Base-by-base conservation (phyloP, 2,329 filamentous ascomycete genomes). In the Chaetomiaceae sp. region DNA sequence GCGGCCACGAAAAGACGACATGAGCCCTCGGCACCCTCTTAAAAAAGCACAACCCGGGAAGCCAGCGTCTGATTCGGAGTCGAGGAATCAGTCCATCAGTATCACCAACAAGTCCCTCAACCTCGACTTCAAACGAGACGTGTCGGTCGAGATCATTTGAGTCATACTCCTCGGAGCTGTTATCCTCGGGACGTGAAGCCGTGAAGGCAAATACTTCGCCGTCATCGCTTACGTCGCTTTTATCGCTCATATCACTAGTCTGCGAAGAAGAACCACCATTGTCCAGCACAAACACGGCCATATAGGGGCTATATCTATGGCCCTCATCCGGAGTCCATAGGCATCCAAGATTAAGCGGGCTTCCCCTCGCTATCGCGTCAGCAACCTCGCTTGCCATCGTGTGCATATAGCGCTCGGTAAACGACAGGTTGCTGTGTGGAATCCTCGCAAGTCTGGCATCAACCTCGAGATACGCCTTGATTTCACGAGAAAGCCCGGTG, bases 21-120 rank as follows among this genome's bases (percentile, higher is more conserved):
- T 38, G 9, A 11, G 7, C 36, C 36, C 36, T 29, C 36, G 24
- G n/a, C 14, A 29, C 22, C 10, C n/a, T 7, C 22, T 20, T 27
- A n/a, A 38, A 38, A 38, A 38, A 38, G 17, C 22, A 38, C 36
- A 27, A n/a, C n/a, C 36, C 36, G n/a, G 36, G 36, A 38, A 38
- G 24, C 36, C 36, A 38, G 10, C 36, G 36, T n/a, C 36, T 38
- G n/a, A 38, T 38, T 10, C 36, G 36, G 3, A 38, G n/a, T 38
- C 10, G n/a, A 4, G 36, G 36, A 38, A 38, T 38, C 24, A 11
- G 24, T 18, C 36, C 36, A n/a, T 27, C 14, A 27, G 6, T 5
- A 29, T 15, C n/a, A n/a, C n/a, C n/a, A n/a, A n/a, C n/a, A n/a
- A n/a, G n/a, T n/a, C n/a, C n/a, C n/a, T n/a, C n/a, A n/a, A n/a